A percentile compares a stretch with the other conserved stretches of the same genome.
These are phyloP conservation scores for Pythium periplocum DNA, from an alignment of 352 stramenopile species.

Conservation along the genomic window DNA sequence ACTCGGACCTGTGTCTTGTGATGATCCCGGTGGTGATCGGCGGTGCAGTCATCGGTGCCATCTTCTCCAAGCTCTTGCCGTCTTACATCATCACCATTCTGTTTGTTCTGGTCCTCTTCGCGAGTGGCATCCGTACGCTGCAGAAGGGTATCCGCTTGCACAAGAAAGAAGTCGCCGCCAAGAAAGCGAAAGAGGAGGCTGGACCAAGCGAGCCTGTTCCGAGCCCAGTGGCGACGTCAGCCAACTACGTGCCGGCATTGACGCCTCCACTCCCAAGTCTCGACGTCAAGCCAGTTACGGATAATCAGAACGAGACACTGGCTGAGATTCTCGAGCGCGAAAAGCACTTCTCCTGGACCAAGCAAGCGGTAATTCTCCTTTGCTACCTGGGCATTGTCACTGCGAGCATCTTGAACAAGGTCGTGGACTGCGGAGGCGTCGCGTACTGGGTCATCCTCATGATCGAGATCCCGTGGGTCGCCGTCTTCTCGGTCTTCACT, in stretches of 20 bases:
- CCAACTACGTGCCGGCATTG: neutral
- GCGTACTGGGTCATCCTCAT: slow-evolving; percentile 42
- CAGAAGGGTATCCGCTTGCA: slow-evolving; percentile 3
- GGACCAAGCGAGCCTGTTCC: neutral
- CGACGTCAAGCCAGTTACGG: neutral
- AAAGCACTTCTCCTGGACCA: slow-evolving; percentile 29
- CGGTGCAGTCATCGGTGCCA: slow-evolving; percentile 6
- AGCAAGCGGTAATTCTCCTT: slow-evolving; percentile 32
- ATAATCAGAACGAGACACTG: neutral
- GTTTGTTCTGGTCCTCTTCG: slow-evolving; percentile 1
- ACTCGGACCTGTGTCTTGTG: slow-evolving; percentile 5
- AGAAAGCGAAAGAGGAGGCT: neutral
- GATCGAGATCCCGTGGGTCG: slow-evolving; percentile 43
- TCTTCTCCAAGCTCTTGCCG: slow-evolving; percentile 7
- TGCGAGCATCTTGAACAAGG: slow-evolving; percentile 20
- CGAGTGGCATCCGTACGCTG: neutral
- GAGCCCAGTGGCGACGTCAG: neutral
- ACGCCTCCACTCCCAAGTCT: no score
- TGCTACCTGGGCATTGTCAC: slow-evolving; percentile 34
- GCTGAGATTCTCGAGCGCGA: slow-evolving; percentile 25
- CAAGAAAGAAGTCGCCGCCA: slow-evolving; percentile 2
- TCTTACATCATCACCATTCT: slow-evolving; percentile 5
- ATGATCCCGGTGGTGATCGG: slow-evolving; percentile 11
- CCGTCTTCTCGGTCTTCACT: slow-evolving; percentile 25
- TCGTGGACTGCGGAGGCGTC: slow-evolving; percentile 27